Evolutionary conservation across 148 eudicot genomes (phyloP), one percentile per base, ranked within the genome.

Genomic region (Silene conica): DNA sequence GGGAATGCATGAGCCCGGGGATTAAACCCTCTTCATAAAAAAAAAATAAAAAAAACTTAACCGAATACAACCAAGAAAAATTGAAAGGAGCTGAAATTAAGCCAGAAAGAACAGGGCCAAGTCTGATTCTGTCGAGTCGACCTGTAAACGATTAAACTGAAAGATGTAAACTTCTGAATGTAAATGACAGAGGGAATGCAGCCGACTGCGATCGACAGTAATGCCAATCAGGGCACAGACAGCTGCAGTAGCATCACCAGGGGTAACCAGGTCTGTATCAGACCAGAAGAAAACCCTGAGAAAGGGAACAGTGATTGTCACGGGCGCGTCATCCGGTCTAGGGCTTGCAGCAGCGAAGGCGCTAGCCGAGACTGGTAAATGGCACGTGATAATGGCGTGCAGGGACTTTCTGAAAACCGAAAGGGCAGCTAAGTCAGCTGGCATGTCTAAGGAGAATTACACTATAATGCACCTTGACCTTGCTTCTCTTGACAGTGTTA

Each of bases 361-460:
- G 13, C 78, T 93, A n/a, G 92, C 90, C 12, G 98, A 93, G 73
- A 84, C 97, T 0, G 97, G 92, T 22, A 88, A 93, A 81, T 93
- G 98, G 97, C 90, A 93, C 41, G 83, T 93, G 3, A 86, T 91
- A 21, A 91, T 93, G 98, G 98, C 91, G 2, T 93, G 98, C 75
- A 82, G 98, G 54, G 89, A 93, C 78, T 93, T 93, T 78, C 85
- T 93, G 2, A 93, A 91, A 76, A 86, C 98, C 0, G 93, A 89
- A 77, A 91, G 90, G 70, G 98, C 98, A 0, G 97, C 98, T 9
- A 93, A 89, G 61, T 78, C 92, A 0, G 90, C 83, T 3, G 97
- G 98, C 64, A 89, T 93, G 57, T 20, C 86, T 1, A 93, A 86
- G 72, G 90, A 86, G 66, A 91, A 87, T 61, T 91, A 91, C 78